These are phyloP conservation scores for Kwoniella shivajii DNA, from an alignment of 1,284 basidiomycete genomes.

Conservation along the genomic window DNA sequence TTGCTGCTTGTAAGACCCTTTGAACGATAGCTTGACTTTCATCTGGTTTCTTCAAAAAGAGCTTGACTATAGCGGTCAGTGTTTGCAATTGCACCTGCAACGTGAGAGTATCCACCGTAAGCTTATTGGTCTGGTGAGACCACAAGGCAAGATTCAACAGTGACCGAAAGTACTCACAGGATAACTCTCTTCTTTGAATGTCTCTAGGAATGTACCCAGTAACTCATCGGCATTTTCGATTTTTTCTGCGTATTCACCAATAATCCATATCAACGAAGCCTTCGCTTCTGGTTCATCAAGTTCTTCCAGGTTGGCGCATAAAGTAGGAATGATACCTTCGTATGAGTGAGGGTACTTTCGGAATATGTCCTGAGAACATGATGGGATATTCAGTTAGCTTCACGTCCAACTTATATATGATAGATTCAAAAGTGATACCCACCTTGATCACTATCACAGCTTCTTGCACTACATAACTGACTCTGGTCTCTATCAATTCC, in stretches of 20 bases:
- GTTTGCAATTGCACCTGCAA: constrained; percentile 89
- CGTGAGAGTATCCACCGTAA: neutral
- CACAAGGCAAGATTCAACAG: neutral
- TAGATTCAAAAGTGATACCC: constrained; percentile 9
- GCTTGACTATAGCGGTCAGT: constrained; percentile 91
- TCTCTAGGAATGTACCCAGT: constrained; percentile 86
- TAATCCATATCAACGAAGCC: constrained; percentile 96
- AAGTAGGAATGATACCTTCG: constrained; percentile 87
- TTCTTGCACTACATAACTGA: constrained; percentile 97
- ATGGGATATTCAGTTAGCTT: neutral
- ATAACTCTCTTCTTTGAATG: constrained; percentile 91
- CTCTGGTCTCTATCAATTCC: constrained; percentile 86
- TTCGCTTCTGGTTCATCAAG: constrained; percentile 96
- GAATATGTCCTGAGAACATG: constrained; percentile 78
- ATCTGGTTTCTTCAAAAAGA: constrained; percentile 94
- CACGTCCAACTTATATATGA: neutral
- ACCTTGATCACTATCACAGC: constrained; percentile 91
- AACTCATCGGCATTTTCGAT: constrained; percentile 97
- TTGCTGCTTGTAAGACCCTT: constrained; percentile 94
- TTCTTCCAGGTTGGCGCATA: constrained; percentile 89
- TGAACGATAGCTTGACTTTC: constrained; percentile 88
- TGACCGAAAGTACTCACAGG: constrained; percentile 53
- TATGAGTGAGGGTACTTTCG: constrained; percentile 95
- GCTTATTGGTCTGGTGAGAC: neutral
- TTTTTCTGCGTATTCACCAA: constrained; percentile 93